These are phyloP conservation scores for Reutealis trisperma DNA, from an alignment of 345 rosid species.

Conservation along the genomic window DNA sequence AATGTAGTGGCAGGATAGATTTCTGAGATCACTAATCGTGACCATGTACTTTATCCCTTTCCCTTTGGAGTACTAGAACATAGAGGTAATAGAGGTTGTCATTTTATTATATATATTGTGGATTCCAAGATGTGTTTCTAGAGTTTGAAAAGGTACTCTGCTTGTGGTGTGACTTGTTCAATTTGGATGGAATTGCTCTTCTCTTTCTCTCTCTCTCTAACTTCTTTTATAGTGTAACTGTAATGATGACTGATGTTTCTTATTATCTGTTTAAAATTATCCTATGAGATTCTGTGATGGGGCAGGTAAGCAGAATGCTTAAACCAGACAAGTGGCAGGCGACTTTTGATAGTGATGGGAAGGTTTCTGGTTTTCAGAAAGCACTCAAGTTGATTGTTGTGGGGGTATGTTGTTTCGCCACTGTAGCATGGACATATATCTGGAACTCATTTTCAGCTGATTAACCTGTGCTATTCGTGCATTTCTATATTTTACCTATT, in stretches of 20 bases:
- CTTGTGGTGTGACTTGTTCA: neutral
- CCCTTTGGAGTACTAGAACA: neutral
- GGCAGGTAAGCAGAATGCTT: constrained; percentile 77
- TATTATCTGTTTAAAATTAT: neutral
- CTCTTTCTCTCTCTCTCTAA: neutral
- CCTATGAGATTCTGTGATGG: constrained; percentile 19
- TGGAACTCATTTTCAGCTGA: neutral
- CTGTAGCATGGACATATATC: neutral
- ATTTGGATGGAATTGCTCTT: neutral
- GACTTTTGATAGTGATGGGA: constrained; percentile 74
- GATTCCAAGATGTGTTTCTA: neutral
- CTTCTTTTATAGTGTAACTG: neutral
- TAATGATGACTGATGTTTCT: neutral
- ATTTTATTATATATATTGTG: neutral
- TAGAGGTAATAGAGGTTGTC: neutral
- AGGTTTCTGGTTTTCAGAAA: constrained; percentile 73
- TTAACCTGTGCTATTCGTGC: neutral
- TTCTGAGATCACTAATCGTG: neutral
- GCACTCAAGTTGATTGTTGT: constrained; percentile 68
- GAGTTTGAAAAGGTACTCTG: neutral
- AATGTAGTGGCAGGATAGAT: neutral
- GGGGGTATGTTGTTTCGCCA: constrained; percentile 60
- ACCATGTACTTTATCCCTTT: neutral
- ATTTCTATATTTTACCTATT: neutral
- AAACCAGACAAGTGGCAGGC: constrained; percentile 89